Conservation (phyloP, 2,329 filamentous ascomycete genomes). For the Kalaharituber pfeilii region DNA sequence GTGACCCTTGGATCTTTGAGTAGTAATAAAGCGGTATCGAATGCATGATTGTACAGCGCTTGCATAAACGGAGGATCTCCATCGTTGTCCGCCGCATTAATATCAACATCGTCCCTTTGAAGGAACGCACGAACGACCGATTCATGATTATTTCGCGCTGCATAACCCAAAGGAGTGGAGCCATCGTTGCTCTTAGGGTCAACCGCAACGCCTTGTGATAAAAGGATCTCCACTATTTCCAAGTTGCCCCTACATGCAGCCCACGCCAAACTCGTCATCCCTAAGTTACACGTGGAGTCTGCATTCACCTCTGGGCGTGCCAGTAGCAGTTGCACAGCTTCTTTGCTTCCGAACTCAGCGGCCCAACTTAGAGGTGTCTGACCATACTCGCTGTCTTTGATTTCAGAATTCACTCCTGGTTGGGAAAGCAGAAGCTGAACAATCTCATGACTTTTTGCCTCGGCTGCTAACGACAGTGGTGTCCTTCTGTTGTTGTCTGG, state of each 20-base stretch:
- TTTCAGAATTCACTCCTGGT: neutral
- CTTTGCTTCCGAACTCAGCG: neutral
- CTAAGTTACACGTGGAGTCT: neutral
- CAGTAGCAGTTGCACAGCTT: neutral
- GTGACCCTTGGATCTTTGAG: too few relatives aligned
- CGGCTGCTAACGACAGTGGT: neutral
- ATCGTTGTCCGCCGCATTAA: neutral
- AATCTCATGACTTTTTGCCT: neutral
- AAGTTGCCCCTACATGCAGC: conserved; percentile 12
- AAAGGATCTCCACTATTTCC: conserved; percentile 13
- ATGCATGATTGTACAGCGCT: too few relatives aligned
- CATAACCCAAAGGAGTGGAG: neutral
- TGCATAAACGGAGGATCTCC: too few relatives aligned
- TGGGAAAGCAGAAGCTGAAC: neutral
- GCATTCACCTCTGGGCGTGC: neutral
- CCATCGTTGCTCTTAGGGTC: neutral
- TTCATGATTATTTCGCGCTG: neutral
- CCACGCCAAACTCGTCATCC: conserved; percentile 11
- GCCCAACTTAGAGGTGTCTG: neutral
- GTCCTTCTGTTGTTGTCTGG: neutral
- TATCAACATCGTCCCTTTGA: neutral
- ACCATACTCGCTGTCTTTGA: neutral
- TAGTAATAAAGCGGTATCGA: too few relatives aligned
- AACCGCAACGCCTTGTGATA: conserved; percentile 8
- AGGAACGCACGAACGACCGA: neutral